Evolutionary conservation across 192 early-diverging fungal genomes (phyloP).

Genomic region (Pilaira anomala): DNA sequence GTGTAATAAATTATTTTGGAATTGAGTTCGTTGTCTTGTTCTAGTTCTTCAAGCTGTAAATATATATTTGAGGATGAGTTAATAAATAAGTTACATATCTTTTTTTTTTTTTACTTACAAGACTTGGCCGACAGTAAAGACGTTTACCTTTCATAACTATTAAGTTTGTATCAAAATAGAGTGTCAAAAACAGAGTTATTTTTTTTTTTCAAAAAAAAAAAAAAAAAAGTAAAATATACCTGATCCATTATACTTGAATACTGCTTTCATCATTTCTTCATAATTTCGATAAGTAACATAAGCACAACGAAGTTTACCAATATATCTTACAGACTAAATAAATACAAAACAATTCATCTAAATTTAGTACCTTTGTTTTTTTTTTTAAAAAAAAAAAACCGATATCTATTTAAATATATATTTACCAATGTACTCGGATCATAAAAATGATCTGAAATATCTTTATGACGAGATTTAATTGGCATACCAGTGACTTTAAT

Average conservation of each 20-base stretch:
- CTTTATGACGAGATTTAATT: background rate
- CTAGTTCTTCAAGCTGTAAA: too few relatives aligned
- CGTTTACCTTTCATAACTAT: background rate
- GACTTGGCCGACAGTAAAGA: slow-evolving; percentile 2
- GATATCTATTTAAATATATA: background rate
- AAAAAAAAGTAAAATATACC: slow-evolving; percentile 1
- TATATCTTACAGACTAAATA: background rate
- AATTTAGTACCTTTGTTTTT: background rate
- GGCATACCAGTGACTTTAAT: background rate
- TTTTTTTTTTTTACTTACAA: too few relatives aligned
- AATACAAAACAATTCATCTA: background rate
- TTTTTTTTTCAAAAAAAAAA: too few relatives aligned
- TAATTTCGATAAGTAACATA: slow-evolving; percentile 1
- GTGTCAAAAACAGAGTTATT: background rate
- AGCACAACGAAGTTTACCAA: background rate
- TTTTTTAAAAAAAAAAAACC: too few relatives aligned
- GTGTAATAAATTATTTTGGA: background rate
- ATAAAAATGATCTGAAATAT: background rate
- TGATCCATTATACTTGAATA: background rate
- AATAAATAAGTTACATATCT: too few relatives aligned
- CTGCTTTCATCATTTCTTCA: background rate
- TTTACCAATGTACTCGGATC: slow-evolving; percentile 1
- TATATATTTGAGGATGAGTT: too few relatives aligned
- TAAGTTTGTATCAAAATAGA: too few relatives aligned
- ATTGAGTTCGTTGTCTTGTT: background rate